These are phyloP conservation scores for Bromus sterilis DNA, from an alignment of 176 grass and related monocot species.

Conservation along the genomic window DNA sequence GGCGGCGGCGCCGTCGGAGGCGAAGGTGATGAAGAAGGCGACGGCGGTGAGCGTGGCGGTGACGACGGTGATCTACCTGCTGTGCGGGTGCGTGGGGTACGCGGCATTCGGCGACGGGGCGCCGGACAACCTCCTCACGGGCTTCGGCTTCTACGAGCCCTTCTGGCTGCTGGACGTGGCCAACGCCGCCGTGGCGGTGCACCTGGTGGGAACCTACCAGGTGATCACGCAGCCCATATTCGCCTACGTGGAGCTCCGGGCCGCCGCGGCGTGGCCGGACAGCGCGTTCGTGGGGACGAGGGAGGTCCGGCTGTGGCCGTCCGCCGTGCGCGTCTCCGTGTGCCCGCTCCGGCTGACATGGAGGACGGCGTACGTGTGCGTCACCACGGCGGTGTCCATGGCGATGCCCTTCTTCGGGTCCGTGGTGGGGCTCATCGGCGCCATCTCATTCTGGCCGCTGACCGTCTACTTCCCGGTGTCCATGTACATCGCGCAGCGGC, in stretches of 20 bases:
- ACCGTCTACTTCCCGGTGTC: constrained; percentile 75
- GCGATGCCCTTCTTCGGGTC: constrained; percentile 2
- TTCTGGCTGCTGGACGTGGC: constrained; percentile 91
- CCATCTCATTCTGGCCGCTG: constrained; percentile 57
- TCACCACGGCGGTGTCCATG: constrained; percentile 13
- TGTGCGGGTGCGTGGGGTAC: constrained; percentile 84
- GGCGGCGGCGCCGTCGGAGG: constrained; percentile 62
- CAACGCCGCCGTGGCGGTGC: constrained; percentile 67
- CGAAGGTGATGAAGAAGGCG: constrained; percentile 75
- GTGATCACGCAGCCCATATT: constrained; percentile 67
- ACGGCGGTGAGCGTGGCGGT: constrained; percentile 47
- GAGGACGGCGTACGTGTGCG: constrained; percentile 4
- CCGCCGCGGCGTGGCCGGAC: constrained; percentile 31
- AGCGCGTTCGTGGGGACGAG: constrained; percentile 2
- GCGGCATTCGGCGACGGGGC: constrained; percentile 78
- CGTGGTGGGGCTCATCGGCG: constrained; percentile 18
- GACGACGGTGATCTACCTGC: constrained; percentile 75
- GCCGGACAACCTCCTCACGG: constrained; percentile 71
- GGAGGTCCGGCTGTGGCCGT: neutral
- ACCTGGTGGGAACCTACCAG: constrained; percentile 81
- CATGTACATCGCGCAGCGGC: constrained; percentile 65
- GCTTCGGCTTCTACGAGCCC: constrained; percentile 95
- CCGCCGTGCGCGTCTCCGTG: neutral
- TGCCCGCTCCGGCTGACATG: constrained; percentile 7
- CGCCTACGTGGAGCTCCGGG: constrained; percentile 54